These are phyloP conservation scores for Globisporangium carolinianum DNA, from an alignment of 352 stramenopile species.

Conservation along the genomic window DNA sequence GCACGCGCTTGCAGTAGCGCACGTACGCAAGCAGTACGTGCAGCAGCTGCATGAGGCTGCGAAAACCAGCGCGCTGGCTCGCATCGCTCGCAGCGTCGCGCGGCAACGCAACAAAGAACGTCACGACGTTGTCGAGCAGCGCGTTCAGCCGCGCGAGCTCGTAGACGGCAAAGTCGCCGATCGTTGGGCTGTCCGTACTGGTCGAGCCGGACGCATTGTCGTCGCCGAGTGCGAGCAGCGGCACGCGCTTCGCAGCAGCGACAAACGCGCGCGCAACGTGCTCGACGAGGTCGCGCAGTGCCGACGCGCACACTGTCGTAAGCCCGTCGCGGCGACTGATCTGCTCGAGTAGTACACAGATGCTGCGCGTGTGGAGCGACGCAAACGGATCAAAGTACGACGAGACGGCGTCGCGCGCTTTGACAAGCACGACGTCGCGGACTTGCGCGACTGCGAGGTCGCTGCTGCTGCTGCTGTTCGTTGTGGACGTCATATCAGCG, in stretches of 20 bases:
- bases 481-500: not conserved
- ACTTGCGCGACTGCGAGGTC: conserved; percentile 34
- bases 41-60: conserved; percentile 50
- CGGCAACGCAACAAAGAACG: conserved; percentile 50
- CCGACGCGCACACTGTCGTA: conserved; percentile 17
- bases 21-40: conserved; percentile 58
- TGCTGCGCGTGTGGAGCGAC: conserved; percentile 40
- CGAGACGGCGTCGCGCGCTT: conserved; percentile 22
- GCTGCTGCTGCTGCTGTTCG: conserved; percentile 14
- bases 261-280: conserved; percentile 24
- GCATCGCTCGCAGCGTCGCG: conserved; percentile 8
- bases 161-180: conserved; percentile 24
- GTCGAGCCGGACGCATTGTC: conserved; percentile 2
- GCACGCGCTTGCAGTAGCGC: conserved; percentile 27
- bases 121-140: conserved; percentile 63
- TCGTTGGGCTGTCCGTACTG: conserved; percentile 2
- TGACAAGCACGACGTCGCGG: conserved; percentile 45
- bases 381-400: conserved; percentile 59
- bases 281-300: conserved; percentile 20
- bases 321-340: conserved; percentile 23
- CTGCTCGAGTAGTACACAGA: conserved; percentile 49
- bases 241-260: conserved; percentile 28
- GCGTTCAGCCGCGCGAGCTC: conserved; percentile 38
- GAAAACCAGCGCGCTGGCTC: conserved; percentile 33
- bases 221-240: conserved; percentile 33